Percentiles rank a stretch among this genome's conserved stretches.
phyloP scores from a whole-genome alignment of 2,329 filamentous ascomycete genomes.

The Clarireedia hainanense region DNA sequence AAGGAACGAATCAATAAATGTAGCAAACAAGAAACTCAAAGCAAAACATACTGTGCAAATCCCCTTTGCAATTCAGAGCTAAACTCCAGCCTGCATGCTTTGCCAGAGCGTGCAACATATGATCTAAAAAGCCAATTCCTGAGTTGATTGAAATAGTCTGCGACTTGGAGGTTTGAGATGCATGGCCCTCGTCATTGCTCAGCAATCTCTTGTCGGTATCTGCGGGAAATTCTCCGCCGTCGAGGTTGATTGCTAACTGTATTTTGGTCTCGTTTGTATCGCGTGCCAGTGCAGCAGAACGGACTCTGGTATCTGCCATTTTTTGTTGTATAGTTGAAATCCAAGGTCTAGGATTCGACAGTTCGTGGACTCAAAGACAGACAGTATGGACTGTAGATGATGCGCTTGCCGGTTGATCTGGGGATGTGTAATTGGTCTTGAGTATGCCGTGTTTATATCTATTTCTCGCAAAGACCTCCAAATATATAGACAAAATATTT shows the following conservation, averaged over 20 bases:
- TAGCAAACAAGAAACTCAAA: not conserved
- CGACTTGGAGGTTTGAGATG: slow-evolving; percentile 72
- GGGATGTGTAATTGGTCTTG: no score
- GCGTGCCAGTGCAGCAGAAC: slow-evolving; percentile 73
- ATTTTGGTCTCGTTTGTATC: slow-evolving; percentile 99
- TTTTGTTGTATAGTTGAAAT: not conserved
- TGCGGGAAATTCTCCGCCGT: slow-evolving; percentile 72
- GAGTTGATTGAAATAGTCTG: slow-evolving; percentile 86
- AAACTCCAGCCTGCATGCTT: slow-evolving; percentile 96
- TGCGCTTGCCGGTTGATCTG: no score
- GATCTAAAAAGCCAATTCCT: slow-evolving; percentile 94
- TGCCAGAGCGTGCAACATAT: slow-evolving; percentile 95
- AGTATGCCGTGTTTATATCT: no score
- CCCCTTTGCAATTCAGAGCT: slow-evolving; percentile 72
- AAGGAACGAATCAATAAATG: slow-evolving; percentile 8
- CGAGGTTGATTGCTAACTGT: slow-evolving; percentile 83
- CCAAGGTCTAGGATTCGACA: not conserved
- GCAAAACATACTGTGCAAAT: slow-evolving; percentile 69
- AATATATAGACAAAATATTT: no score
- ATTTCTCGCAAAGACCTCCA: no score
- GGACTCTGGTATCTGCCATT: slow-evolving; percentile 28
- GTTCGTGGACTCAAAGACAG: no score
- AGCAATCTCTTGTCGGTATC: slow-evolving; percentile 51
- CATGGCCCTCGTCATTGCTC: slow-evolving; percentile 55
- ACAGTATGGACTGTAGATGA: no score